Evolutionary conservation across 306 rosid species (phyloP), one percentile per base, ranked within the genome.

Genomic region (Morella rubra): DNA sequence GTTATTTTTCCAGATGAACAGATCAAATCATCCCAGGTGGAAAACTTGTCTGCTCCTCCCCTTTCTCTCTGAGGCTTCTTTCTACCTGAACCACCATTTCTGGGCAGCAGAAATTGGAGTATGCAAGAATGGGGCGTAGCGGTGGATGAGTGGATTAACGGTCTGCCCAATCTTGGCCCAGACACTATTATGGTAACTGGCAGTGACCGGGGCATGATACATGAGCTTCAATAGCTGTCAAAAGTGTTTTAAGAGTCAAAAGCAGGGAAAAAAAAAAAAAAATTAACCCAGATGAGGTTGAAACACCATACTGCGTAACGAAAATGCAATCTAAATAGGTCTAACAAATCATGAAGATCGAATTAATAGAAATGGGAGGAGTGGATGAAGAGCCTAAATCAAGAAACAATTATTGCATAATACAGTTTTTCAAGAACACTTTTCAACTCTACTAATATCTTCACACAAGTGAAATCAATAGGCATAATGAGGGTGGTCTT

Each of bases 1-100:
- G 67, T 62, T 78, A 61, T 78, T 62, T 68, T 75, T 40, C 45
- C 5, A 53, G 60, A 27, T 18, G 4, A 76, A 59, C 44, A 54
- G 47, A 20, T 79, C 69, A 24, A 24, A 59, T 15, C 46, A 32
- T 27, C 69, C 76, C 42, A 54, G 10, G 7, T 18, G 70, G 60
- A 58, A 58, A 4, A 44, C 10, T 42, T 10, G 20, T 27, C 44
- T 53, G 44, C 3, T 20, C 50, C 51, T 70, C 37, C 10, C 3
- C 74, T n/a, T 60, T 78, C 47, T 24, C 51, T 73, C 73, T 40
- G 13, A 8, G 44, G 51, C 50, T 41, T 18, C 71, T 42, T 24
- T 89, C 90, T 89, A 90, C 85, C 98, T 86, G 79, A 94, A 79
- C 98, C 96, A 92, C 98, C 98, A 94, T 77, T 95, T 86, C 79